phyloP scores from a whole-genome alignment of 2,329 filamentous ascomycete genomes.

The Neopestalotiopsis sp. region DNA sequence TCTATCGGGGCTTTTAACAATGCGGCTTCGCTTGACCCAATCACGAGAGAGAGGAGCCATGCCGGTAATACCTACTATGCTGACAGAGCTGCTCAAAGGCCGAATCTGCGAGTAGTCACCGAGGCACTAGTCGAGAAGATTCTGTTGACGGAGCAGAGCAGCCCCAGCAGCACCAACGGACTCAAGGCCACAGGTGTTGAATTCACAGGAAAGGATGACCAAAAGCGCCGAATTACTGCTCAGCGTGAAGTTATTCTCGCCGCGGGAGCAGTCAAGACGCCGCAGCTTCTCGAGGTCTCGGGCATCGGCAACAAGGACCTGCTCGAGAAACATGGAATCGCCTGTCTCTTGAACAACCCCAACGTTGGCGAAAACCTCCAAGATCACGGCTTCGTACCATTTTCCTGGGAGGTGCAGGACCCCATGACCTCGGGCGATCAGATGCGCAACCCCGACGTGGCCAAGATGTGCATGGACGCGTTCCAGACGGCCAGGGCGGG shows the following conservation, averaged over 20 bases:
- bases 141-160: conserved; percentile 29
- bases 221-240: conserved; percentile 21
- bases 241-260: conserved; percentile 47
- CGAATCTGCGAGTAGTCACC: conserved; percentile 41
- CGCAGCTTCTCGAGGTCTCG: conserved; percentile 41
- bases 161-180: conserved; percentile 24
- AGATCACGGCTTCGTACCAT: conserved; percentile 46
- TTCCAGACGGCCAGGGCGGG: conserved; percentile 41
- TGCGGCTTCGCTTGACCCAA: conserved; percentile 36
- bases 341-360: conserved; percentile 45
- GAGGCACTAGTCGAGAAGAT: conserved; percentile 41
- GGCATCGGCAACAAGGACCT: conserved; percentile 45
- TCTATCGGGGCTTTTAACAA: conserved; percentile 41
- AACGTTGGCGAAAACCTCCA: conserved; percentile 53
- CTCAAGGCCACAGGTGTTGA: conserved; percentile 41
- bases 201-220: conserved; percentile 28
- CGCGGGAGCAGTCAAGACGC: conserved; percentile 44
- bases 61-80: conserved; percentile 41
- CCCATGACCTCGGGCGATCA: conserved; percentile 43
- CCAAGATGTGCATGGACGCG: conserved; percentile 38
- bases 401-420: conserved; percentile 47
- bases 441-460: conserved; percentile 39
- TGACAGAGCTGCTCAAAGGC: conserved; percentile 36
- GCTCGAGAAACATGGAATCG: conserved; percentile 45
- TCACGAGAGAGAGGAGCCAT: conserved; percentile 39